These are phyloP conservation scores for Ajuga chamaepitys DNA, from an alignment of 257 asterid genomes.

Conservation along the genomic window DNA sequence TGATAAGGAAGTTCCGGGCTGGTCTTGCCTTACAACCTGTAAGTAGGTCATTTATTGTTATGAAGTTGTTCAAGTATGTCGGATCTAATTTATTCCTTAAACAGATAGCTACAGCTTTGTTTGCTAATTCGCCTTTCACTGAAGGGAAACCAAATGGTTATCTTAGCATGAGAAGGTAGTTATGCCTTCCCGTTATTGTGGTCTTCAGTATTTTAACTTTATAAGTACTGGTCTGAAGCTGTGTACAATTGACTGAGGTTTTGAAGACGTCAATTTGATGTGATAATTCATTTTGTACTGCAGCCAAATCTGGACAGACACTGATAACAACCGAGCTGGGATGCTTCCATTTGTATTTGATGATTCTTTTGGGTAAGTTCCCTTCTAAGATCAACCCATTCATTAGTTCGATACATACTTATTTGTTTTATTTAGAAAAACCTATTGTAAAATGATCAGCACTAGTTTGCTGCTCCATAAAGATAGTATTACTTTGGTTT, in stretches of 20 bases:
- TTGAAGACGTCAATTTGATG: conserved; percentile 7
- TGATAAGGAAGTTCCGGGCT: conserved; percentile 93
- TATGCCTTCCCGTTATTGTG: not conserved
- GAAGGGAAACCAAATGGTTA: conserved; percentile 94
- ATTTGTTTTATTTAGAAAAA: too few relatives aligned
- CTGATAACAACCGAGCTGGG: conserved; percentile 88
- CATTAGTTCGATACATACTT: not conserved
- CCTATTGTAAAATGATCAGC: not conserved
- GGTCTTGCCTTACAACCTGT: conserved; percentile 97
- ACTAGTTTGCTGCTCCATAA: not conserved
- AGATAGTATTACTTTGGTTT: not conserved
- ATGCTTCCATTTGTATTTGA: conserved; percentile 99
- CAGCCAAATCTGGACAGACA: conserved; percentile 99
- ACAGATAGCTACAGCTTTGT: conserved; percentile 97
- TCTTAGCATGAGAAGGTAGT: conserved; percentile 96
- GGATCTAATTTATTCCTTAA: conserved; percentile 27
- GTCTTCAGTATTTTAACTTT: conserved; percentile 4
- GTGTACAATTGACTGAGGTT: conserved; percentile 4
- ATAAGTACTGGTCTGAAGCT: conserved; percentile 8
- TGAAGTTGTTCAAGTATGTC: conserved; percentile 6
- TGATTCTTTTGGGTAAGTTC: conserved; percentile 87
- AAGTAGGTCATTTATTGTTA: conserved; percentile 28
- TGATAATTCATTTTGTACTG: conserved; percentile 11
- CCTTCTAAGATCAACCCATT: conserved; percentile 1
- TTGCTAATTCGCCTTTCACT: conserved; percentile 96